Evolutionary conservation across 805 yeast species (phyloP), one percentile per base, ranked within the genome.

Genomic region (Metschnikowia gruessii): DNA sequence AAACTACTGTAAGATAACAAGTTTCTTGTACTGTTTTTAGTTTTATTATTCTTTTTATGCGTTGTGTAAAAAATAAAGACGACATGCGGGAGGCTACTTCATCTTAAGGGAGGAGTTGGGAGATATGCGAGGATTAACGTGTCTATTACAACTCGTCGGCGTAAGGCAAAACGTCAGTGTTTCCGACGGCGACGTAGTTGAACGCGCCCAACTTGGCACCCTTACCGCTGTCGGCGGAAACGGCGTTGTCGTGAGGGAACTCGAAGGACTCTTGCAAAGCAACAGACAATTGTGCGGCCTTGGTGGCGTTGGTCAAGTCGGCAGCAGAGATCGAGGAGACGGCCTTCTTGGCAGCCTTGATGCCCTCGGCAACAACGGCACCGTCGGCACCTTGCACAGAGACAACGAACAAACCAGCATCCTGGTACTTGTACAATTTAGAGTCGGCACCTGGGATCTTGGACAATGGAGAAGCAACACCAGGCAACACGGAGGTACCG

Each of bases 171-270:
- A 81, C 82, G 64, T 82, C 84, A 51, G 85, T 81, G 69, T 89
- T 85, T 72, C 98, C 99, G 52, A 88, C 83, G 53, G 94, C 97
- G 55, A 85, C 94, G 63, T 86, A 83, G 75, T 84, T 89, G 75
- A 83, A 83, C 39, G 45, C 53, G 54, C 76, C 77, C 51, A 85
- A 59, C 62, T 78, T 74, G 49, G 56, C 63, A 39, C 63, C 60
- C 53, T 61, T 55, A 42, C 64, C 69, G 41, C 66, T 61, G 42
- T 68, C 63, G 37, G 69, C 66, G 46, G 65, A 63, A 33, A 72
- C 59, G 48, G 64, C 58, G 48, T 65, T 47, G 49, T 54, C 57
- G 42, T 59, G 58, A 15, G 72, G 69, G 54, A 54, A 40, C 50
- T 62, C 69, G 53, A 62, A 62, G 30, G 66, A 55, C 35, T 67